Evolutionary conservation across 2,329 filamentous ascomycete genomes (phyloP).

Genomic region (Fusarium scirpi): DNA sequence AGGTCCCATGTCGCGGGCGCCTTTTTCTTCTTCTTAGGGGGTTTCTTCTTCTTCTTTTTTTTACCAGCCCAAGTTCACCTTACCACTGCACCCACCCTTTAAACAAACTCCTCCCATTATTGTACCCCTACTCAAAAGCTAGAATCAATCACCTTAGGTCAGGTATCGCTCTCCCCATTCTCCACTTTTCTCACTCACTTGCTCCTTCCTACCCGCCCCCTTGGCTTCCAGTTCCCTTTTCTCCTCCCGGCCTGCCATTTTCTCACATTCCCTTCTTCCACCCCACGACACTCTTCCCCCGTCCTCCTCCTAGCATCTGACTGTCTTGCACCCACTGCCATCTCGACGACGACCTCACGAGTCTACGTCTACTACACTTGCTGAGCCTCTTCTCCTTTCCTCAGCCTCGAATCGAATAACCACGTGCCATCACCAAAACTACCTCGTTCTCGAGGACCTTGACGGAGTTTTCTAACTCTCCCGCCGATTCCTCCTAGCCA

Average conservation of each 20-base stretch:
- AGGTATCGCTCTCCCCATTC: slow-evolving; percentile 38
- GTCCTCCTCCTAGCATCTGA: slow-evolving; percentile 35
- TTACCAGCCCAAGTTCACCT: neutral
- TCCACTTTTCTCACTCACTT: slow-evolving; percentile 41
- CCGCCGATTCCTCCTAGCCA: slow-evolving; percentile 15
- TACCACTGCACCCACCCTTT: slow-evolving; percentile 9
- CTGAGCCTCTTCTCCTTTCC: slow-evolving; percentile 16
- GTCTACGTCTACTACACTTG: slow-evolving; percentile 26
- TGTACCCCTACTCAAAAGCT: slow-evolving; percentile 19
- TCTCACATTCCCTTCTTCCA: slow-evolving; percentile 34
- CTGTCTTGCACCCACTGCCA: slow-evolving; percentile 30
- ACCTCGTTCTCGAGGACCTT: slow-evolving; percentile 1
- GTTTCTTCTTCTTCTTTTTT: neutral
- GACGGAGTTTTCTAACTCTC: slow-evolving; percentile 16
- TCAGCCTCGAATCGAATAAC: slow-evolving; percentile 9
- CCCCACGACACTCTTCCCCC: slow-evolving; percentile 38
- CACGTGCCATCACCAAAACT: slow-evolving; percentile 12
- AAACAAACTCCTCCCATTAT: slow-evolving; percentile 19
- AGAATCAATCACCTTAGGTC: slow-evolving; percentile 15
- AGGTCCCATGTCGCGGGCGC: neutral
- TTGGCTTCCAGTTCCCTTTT: slow-evolving; percentile 31
- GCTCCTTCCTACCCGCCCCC: slow-evolving; percentile 36
- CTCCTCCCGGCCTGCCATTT: slow-evolving; percentile 34
- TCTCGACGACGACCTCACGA: slow-evolving; percentile 33
- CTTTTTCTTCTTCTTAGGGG: slow-evolving; percentile 3